These are phyloP conservation scores for Euptelea pleiosperma DNA, from an alignment of 164 flowering plant genomes.

Conservation along the genomic window DNA sequence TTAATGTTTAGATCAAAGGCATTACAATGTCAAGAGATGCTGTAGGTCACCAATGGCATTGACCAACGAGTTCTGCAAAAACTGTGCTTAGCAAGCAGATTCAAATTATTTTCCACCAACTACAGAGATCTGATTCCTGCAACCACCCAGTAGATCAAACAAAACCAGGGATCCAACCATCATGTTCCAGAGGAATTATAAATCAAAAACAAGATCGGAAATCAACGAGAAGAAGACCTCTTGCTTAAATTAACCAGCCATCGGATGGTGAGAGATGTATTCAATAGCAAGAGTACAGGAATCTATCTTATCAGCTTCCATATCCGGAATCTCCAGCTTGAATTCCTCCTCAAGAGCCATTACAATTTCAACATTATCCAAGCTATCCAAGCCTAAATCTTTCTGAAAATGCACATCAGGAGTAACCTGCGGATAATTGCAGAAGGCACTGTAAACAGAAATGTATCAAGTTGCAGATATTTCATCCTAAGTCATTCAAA, in stretches of 20 bases:
- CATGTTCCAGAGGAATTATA: neutral
- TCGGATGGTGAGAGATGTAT: constrained; percentile 69
- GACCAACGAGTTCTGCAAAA: neutral
- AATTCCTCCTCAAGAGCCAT: constrained; percentile 94
- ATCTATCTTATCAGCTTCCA: constrained; percentile 85
- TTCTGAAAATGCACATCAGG: constrained; percentile 78
- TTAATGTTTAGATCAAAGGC: neutral
- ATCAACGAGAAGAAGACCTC: neutral
- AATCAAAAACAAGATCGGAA: neutral
- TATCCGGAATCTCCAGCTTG: constrained; percentile 88
- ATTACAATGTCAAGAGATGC: neutral
- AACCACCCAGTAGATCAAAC: neutral
- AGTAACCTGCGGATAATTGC: constrained; percentile 50
- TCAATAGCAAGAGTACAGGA: constrained; percentile 78
- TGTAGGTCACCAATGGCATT: constrained; percentile 1
- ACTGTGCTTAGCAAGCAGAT: constrained; percentile 1
- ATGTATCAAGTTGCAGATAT: too few species aligned
- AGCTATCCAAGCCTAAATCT: constrained; percentile 89
- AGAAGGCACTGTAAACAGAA: constrained; percentile 6
- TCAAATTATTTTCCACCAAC: neutral
- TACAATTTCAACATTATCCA: constrained; percentile 88
- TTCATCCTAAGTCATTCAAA: too few species aligned
- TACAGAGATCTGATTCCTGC: constrained; percentile 6
- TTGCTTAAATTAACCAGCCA: constrained; percentile 52
- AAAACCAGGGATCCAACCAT: neutral